Percentiles rank a stretch among this genome's conserved stretches.
Evolutionary conservation across 2,329 filamentous ascomycete species (phyloP).

Genomic region (Colletotrichum gloeosporioides): DNA sequence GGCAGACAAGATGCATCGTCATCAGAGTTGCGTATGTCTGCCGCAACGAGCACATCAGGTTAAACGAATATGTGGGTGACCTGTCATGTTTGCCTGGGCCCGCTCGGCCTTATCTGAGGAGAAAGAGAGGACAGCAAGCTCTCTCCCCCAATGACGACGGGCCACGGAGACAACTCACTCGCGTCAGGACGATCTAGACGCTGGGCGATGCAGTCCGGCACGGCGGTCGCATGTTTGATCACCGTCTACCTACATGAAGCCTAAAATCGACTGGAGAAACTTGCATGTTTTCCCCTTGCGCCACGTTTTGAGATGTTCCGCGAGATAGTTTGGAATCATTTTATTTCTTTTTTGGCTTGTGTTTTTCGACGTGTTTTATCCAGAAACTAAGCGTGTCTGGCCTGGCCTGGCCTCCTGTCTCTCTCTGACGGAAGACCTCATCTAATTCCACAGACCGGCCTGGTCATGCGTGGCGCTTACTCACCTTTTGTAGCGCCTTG

Average conservation of each 20-base stretch:
- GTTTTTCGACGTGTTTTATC: background rate
- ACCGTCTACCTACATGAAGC: background rate
- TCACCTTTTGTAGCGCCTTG: background rate
- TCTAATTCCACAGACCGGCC: background rate
- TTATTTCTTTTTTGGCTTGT: background rate
- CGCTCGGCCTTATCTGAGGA: background rate
- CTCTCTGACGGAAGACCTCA: background rate
- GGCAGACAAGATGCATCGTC: background rate
- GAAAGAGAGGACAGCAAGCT: background rate
- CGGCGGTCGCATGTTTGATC: constrained; percentile 3
- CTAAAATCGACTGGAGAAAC: background rate
- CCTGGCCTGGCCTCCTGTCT: background rate
- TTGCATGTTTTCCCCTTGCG: background rate
- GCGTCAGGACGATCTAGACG: background rate
- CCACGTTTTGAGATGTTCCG: background rate
- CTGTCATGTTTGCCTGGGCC: background rate
- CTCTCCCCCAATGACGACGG: background rate
- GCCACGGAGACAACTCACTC: background rate
- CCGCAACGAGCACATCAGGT: background rate
- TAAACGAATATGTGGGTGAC: background rate
- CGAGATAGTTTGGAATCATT: background rate
- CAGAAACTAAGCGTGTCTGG: background rate
- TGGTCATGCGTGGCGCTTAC: constrained; percentile 1
- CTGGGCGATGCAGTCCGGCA: background rate
- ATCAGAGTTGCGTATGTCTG: background rate